A percentile compares a stretch with the other conserved stretches of the same genome.
Evolutionary conservation across 139 green algal genomes (phyloP).

Genomic region (Eudorina sp.): DNA sequence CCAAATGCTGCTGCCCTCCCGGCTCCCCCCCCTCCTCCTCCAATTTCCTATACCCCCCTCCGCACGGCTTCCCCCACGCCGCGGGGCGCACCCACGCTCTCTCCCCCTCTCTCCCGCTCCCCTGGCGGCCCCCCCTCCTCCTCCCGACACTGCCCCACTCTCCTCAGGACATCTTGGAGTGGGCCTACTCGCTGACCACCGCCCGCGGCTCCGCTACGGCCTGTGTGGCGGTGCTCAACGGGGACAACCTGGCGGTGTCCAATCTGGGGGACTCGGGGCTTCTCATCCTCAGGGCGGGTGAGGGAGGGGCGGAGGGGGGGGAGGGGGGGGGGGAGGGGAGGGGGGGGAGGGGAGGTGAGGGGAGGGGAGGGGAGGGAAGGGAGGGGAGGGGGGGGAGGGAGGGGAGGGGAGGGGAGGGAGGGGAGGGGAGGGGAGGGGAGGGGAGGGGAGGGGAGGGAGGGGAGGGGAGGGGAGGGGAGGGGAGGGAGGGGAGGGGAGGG

Average conservation of each 20-base stretch:
- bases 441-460: too few relatives aligned
- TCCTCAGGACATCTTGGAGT: constrained; percentile 70
- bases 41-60: too few relatives aligned
- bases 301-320: too few relatives aligned
- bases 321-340: not conserved
- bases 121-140: not conserved
- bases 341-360: not conserved
- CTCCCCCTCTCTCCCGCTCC: too few relatives aligned
- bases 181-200: constrained; percentile 64
- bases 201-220: constrained; percentile 84
- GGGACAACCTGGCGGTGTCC: constrained; percentile 73
- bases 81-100: too few relatives aligned
- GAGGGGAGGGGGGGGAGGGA: not conserved
- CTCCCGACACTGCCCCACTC: not conserved
- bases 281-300: constrained; percentile 66
- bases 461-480: too few relatives aligned
- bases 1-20: too few relatives aligned
- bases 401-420: not conserved
- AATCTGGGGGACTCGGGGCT: constrained; percentile 92
- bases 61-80: too few relatives aligned
- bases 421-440: too few relatives aligned
- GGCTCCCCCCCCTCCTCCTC: too few relatives aligned
- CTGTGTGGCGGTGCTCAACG: constrained; percentile 85
- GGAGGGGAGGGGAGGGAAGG: not conserved
- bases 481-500: too few relatives aligned